These are phyloP conservation scores for Phytomonas sp. DNA, from an alignment of 208 protist species.

Conservation along the genomic window DNA sequence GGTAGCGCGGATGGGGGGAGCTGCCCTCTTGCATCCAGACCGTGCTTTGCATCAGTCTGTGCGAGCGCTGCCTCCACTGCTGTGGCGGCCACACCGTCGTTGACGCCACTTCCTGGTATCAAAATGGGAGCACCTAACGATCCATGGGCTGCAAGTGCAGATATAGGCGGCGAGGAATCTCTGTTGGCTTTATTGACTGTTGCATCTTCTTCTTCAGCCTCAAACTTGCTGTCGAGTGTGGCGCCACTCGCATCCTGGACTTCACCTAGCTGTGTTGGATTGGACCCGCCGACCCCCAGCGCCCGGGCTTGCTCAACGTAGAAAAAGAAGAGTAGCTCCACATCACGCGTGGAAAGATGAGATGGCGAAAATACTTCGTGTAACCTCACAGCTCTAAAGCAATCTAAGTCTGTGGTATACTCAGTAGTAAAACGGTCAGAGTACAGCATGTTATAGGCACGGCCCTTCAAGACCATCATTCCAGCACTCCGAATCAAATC, in stretches of 20 bases:
- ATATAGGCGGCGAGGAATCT: neutral
- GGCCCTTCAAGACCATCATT: neutral
- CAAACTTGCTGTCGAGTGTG: neutral
- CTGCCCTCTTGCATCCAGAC: neutral
- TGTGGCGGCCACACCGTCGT: neutral
- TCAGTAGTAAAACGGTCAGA: neutral
- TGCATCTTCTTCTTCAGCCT: neutral
- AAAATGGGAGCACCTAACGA: neutral
- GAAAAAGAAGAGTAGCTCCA: conserved; percentile 16
- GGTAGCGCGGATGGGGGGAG: neutral
- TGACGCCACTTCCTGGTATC: neutral
- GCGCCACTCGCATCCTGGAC: neutral
- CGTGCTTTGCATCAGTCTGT: neutral
- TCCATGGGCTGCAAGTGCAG: neutral
- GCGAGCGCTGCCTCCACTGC: neutral
- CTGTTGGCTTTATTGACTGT: neutral
- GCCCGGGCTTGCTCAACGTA: conserved; percentile 19
- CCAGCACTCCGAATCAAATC: conserved; percentile 17
- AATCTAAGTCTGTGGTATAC: neutral
- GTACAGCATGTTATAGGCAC: neutral
- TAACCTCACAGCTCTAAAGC: neutral
- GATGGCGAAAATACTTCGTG: neutral
- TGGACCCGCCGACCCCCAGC: neutral
- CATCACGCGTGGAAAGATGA: conserved; percentile 8
- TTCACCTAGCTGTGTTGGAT: neutral